phyloP scores from a whole-genome alignment of 306 rosid genomes.

The Lathyrus sativus region DNA sequence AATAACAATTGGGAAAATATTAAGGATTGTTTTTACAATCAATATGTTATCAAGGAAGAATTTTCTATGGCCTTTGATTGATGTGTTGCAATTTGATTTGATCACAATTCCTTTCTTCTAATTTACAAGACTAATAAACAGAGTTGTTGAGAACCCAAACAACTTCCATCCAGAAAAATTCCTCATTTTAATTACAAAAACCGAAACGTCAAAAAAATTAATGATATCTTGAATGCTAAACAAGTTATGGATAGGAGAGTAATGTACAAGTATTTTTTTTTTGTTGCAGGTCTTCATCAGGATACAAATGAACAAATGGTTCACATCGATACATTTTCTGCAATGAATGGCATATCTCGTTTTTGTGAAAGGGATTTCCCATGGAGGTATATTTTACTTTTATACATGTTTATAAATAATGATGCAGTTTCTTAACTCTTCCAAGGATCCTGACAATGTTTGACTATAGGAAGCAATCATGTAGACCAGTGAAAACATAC shows the following conservation, averaged over 20 bases:
- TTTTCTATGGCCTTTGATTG: constrained; percentile 3
- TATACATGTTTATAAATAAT: background rate
- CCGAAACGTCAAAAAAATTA: background rate
- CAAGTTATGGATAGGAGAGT: constrained; percentile 13
- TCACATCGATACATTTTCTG: constrained; percentile 93
- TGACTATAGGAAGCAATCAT: constrained; percentile 12
- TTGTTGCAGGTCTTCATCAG: constrained; percentile 56
- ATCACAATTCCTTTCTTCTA: constrained; percentile 8
- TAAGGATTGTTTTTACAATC: background rate
- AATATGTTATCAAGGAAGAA: background rate
- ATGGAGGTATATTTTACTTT: constrained; percentile 70
- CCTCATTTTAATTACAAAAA: constrained; percentile 8
- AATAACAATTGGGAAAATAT: background rate
- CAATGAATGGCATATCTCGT: constrained; percentile 97
- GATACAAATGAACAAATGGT: constrained; percentile 61
- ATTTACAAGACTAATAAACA: constrained; percentile 6
- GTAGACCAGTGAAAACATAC: background rate
- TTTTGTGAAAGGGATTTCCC: constrained; percentile 74
- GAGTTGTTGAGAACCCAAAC: constrained; percentile 3
- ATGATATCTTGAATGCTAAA: constrained; percentile 3
- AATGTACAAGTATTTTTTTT: constrained; percentile 6
- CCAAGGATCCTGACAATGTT: constrained; percentile 21
- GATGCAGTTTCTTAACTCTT: constrained; percentile 16
- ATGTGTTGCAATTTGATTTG: constrained; percentile 5
- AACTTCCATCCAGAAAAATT: constrained; percentile 12